These are phyloP conservation scores for Fusarium oligoseptatum DNA, from an alignment of 2,329 filamentous ascomycete species.

Conservation along the genomic window DNA sequence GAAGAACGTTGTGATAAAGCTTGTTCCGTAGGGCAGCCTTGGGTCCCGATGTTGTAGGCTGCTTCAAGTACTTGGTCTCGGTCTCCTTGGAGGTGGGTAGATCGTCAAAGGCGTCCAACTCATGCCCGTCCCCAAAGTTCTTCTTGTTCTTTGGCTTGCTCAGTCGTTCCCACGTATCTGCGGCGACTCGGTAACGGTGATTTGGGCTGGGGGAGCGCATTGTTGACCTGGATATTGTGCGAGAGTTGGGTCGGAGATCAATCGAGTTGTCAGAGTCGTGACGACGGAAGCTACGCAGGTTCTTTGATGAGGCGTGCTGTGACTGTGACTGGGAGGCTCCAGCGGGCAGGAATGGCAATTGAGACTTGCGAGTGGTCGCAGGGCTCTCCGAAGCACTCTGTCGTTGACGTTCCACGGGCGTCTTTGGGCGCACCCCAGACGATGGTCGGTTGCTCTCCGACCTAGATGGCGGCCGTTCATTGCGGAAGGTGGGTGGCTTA, in stretches of 20 bases:
- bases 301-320: conserved; percentile 82
- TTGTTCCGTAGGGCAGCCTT: conserved; percentile 72
- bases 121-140: conserved; percentile 89
- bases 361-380: conserved; percentile 69
- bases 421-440: conserved; percentile 73
- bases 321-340: conserved; percentile 80
- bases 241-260: conserved; percentile 69
- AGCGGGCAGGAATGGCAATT: conserved; percentile 83
- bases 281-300: conserved; percentile 78
- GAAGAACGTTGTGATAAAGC: conserved; percentile 67
- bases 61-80: conserved; percentile 86
- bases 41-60: conserved; percentile 78
- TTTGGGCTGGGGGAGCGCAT: conserved; percentile 72
- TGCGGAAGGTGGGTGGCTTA: conserved; percentile 62
- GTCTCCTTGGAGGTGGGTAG: conserved; percentile 86
- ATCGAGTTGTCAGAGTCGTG: conserved; percentile 82
- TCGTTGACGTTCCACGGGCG: conserved; percentile 74
- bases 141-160: conserved; percentile 72
- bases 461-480: conserved; percentile 72
- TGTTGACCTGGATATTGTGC: conserved; percentile 69
- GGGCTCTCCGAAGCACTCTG: conserved; percentile 62
- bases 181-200: conserved; percentile 60
- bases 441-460: conserved; percentile 65
- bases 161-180: conserved; percentile 73
- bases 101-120: conserved; percentile 95